Evolutionary conservation across 2,329 filamentous ascomycete species (phyloP), one percentile per base, ranked within the genome.

Genomic region (Penicillium aurantiogriseum): DNA sequence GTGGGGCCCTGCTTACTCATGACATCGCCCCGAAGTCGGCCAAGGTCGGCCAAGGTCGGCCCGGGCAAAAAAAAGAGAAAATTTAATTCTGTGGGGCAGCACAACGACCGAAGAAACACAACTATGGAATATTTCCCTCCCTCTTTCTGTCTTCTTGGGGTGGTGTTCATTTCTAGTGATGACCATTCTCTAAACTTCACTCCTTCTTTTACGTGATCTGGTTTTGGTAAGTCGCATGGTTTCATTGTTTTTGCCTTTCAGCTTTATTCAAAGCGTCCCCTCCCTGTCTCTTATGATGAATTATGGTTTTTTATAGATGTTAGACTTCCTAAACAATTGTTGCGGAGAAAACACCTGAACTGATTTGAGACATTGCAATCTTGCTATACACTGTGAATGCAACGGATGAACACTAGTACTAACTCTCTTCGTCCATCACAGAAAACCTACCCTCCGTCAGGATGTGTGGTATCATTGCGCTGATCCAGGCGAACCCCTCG

Each of bases 401-500:
- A 45, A 57, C 36, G 54, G 27, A 4, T 49, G 36, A 46, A 54
- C 38, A 54, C 6, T 44, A 27, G 44, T 59, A 54, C 67, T 67
- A 56, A 69, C 56, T 27, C 15, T 27, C 21, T 45, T 48, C 23
- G 54, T 47, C 59, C 33, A 44, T n/a, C 49, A n/a, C 48, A 68
- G 64, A 71, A 70, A 60, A 54, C 45, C 46, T 49, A 53, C 31
- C 49, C 54, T 46, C 54, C 51, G 51, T 63, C 71, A 79, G 61
- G 42, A 87, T 87, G 85, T 87, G 85, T 74, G 85, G 85, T 67
- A 84, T 87, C 63, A 77, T 86, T 56, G 85, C 79, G 62, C 74
- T 87, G 51, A 84, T 87, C 61, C 79, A 87, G 60, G 85, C 83
- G 60, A 81, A 85, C 66, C 75, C 80, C 60, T 79, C 77, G 51